Evolutionary conservation across 1,284 basidiomycete species (phyloP), one percentile per base, ranked within the genome.

Genomic region (Ganoderma lingzhi): DNA sequence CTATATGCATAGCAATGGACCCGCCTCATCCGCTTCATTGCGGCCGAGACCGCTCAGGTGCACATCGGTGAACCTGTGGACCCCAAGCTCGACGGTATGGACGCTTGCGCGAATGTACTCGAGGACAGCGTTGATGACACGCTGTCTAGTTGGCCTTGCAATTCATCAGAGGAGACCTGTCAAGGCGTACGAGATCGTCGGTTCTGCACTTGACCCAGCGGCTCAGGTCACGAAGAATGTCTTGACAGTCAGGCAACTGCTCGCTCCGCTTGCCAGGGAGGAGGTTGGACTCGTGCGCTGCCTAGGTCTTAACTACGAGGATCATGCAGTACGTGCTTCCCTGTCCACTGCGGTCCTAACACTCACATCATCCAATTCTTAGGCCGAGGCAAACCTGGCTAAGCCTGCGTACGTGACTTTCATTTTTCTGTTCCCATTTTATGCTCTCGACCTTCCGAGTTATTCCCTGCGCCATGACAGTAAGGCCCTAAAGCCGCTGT

Each of bases 51-150:
- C 0, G 83, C 85, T 8, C 82, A 87, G 68, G 87, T 94, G 14
- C 93, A 94, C 75, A 86, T 94, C 70, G 94, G 95, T 53, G 86
- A 95, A 78, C 94, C 94, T 0, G 83, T 93, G 28, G 90, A 95
- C 71, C 69, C 87, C 0, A 82, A 81, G 41, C 82, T 91, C 39
- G 93, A 95, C 74, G 87, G 93, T 88, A 74, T 74, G 84, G 75
- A 51, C 12, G 17, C 37, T 68, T 12, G 19, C 14, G 65, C 42
- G 39, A 53, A 53, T 14, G 10, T 15, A 39, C n/a, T 39, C n/a
- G 9, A 62, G 14, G 53, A 23, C 44, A 39, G 3, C 55, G 28
- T 17, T 4, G 12, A 64, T 39, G 62, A 56, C 53, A 12, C 58
- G 8, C n/a, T 28, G 17, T 2, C 17, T 14, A 94, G 93, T 94